Evolutionary conservation across 2,329 filamentous ascomycete genomes (phyloP), one percentile per base, ranked within the genome.

Genomic region (Colletotrichum spaethianum): DNA sequence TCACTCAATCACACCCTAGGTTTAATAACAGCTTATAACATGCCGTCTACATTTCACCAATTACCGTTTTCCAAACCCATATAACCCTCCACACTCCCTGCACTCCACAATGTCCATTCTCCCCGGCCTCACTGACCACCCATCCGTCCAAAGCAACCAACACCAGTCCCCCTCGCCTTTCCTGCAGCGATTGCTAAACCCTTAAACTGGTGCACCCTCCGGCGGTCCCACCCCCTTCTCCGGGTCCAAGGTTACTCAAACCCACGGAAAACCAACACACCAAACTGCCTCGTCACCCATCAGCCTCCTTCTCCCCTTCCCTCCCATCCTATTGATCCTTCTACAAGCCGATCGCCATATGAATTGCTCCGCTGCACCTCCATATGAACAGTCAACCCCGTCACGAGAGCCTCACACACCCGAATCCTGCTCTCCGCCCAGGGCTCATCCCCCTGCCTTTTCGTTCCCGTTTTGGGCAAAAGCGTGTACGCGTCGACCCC

Each of bases 61-160:
- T 69, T 42, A 42, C 8, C 16, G 20, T 36, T 42, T 36, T 12
- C 40, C 61, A 69, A 69, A 38, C 46, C 67, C 67, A 59, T 69
- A 59, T 57, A 4, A 44, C 52, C 61, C 33, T 26, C 61, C 42
- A 28, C 38, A 20, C 7, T 8, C 38, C 56, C 56, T 40, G 40
- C 40, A 60, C 38, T 14, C 56, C 60, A 53, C 60, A 40, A 42
- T 36, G 59, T 14, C 31, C 11, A 26, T 16, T 40, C 16, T 26
- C 38, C 31, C 28, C 23, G n/a, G 55, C 4, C 56, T 26, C 23
- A 8, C 48, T 28, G 48, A 28, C 18, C 48, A 18, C 14, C 46
- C n/a, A 26, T 40, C 38, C 38, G 38, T 40, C 38, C 8, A 40
- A 14, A 23, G 14, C 48, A 28, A 20, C 56, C 56, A 59, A 59